Conservation (phyloP, 306 rosid genomes). For the Lablab purpureus region DNA sequence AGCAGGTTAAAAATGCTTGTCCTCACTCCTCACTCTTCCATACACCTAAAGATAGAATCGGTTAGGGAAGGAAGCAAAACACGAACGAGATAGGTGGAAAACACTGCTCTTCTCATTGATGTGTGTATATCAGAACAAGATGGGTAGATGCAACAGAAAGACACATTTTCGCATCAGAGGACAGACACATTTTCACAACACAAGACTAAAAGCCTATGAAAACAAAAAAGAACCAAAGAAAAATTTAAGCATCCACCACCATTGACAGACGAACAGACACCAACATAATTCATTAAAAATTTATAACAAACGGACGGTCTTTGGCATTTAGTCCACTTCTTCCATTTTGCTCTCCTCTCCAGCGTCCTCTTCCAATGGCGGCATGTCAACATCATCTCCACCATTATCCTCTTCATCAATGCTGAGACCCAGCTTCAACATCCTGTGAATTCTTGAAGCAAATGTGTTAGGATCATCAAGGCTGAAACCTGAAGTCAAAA, state of each 20-base stretch:
- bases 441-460: constrained; percentile 70
- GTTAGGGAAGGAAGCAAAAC: too few species aligned
- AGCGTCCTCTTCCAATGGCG: constrained; percentile 67
- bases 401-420: constrained; percentile 63
- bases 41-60: too few species aligned
- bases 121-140: not conserved
- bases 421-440: constrained; percentile 76
- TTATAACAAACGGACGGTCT: too few species aligned
- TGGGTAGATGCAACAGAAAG: not conserved
- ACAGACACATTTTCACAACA: too few species aligned
- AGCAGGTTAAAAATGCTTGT: too few species aligned
- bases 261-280: not conserved
- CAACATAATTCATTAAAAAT: too few species aligned
- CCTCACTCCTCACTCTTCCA: too few species aligned
- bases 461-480: constrained; percentile 78
- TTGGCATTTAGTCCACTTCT: constrained; percentile 62
- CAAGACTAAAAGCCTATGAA: not conserved
- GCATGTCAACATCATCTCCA: constrained; percentile 69
- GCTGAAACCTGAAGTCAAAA: constrained; percentile 77
- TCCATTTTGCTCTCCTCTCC: constrained; percentile 85
- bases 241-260: not conserved
- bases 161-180: too few species aligned
- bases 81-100: too few species aligned
- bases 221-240: too few species aligned
- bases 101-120: not conserved